Base-by-base conservation (phyloP, 2,329 filamentous ascomycete genomes). In the Furcasterigmium sp. region DNA sequence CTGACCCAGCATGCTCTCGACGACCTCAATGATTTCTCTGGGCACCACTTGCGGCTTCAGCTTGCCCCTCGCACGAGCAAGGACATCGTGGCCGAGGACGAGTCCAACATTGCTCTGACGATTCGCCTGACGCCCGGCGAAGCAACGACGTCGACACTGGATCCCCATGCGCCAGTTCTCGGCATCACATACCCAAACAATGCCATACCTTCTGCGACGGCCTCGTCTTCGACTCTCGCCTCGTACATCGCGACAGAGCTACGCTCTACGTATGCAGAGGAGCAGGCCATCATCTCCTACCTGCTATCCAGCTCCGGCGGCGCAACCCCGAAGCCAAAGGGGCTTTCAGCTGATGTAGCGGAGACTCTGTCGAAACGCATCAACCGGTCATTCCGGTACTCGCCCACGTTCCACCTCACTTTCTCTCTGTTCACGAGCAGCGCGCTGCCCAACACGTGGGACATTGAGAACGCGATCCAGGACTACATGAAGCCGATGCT, bases 341-440 rank as follows among this genome's bases (percentile, higher is more conserved):
- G 67, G 5, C 52, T 78, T 30, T 65, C 69, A 1, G 67, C 74
- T 26, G 72, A 80, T 25, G 67, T 73, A 1, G 68, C 74, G 19
- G 78, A 80, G 32, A 69, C 75, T 1, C 70, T 80, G 53, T 77
- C 67, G 55, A 85, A 73, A 75, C 85, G 90, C 48, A 87, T 87
- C 28, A 93, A 87, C 3, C 78, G 90, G 40, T 89, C 90, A 1
- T 78, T 97, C 57, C 94, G 91, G 60, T 95, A 96, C 60, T 85
- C 93, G 4, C 83, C 91, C 13, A 95, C 88, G 0, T 98, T 97
- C 60, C 93, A 98, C 59, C 72, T 98, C 21, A 95, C 91, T 0
- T 95, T 98, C 58, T 98, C 93, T 0, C 74, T 98, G 3, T 97
- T 98, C 60, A 93, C 89, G 0, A 85, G 86, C 11, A 82, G 82